phyloP scores from a whole-genome alignment of 225 moss, liverwort and hornwort species.

The Sphagnum contortum region DNA sequence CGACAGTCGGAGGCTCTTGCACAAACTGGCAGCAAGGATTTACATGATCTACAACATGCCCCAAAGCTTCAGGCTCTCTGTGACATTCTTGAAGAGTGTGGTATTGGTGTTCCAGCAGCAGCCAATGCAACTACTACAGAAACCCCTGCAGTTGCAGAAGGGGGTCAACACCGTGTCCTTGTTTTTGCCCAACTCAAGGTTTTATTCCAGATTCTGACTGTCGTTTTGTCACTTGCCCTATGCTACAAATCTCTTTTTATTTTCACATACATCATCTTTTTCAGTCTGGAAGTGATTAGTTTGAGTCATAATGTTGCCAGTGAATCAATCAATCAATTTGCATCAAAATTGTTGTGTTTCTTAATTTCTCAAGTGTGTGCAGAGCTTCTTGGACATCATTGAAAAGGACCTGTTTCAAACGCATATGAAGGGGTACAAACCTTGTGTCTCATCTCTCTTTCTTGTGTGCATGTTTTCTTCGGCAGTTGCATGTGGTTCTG shows the following conservation, averaged over 20 bases:
- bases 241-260: no score
- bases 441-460: background rate
- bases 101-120: constrained; percentile 62
- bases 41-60: constrained; percentile 85
- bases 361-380: constrained; percentile 8
- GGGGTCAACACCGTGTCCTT: constrained; percentile 82
- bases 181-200: constrained; percentile 90
- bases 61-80: constrained; percentile 82
- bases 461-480: background rate
- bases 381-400: constrained; percentile 89
- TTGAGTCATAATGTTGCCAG: no score
- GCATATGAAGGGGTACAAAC: constrained; percentile 79
- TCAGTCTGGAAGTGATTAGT: no score
- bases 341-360: no score
- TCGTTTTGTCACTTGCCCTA: background rate
- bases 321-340: no score
- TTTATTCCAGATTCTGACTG: background rate
- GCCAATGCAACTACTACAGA: constrained; percentile 36
- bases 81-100: constrained; percentile 91
- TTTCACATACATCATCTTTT: no score
- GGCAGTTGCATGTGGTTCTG: background rate
- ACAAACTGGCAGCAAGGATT: constrained; percentile 48
- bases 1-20: constrained; percentile 43
- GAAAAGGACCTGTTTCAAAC: constrained; percentile 81
- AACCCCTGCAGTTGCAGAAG: constrained; percentile 46